Evolutionary conservation across 106 monocot species (phyloP).

Genomic region (Amphibolis antarctica): DNA sequence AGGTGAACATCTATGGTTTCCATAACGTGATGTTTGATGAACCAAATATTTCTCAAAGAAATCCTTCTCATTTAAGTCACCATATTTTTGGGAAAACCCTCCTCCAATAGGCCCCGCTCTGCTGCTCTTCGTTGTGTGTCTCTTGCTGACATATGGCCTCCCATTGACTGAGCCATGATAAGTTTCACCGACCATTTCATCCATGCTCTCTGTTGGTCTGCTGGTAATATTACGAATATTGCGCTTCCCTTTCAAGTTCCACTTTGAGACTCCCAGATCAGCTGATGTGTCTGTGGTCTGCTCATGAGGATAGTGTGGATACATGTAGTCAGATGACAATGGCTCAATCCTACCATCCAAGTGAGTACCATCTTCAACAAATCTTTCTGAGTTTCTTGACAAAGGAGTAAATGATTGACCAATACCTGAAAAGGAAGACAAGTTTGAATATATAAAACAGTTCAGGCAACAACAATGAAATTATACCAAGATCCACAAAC

Average conservation of each 20-base stretch:
- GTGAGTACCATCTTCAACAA: not conserved
- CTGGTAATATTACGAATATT: slow-evolving; percentile 51
- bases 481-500: not conserved
- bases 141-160: slow-evolving; percentile 15
- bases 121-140: slow-evolving; percentile 8
- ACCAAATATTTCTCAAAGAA: slow-evolving; percentile 10
- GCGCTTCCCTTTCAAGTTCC: slow-evolving; percentile 91
- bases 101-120: slow-evolving; percentile 2
- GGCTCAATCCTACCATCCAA: not conserved
- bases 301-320: not conserved
- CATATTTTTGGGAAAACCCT: slow-evolving; percentile 14
- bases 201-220: slow-evolving; percentile 6
- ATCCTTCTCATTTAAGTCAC: slow-evolving; percentile 18
- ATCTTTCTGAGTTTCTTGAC: slow-evolving; percentile 3
- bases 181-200: slow-evolving; percentile 12
- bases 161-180: slow-evolving; percentile 10
- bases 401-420: not conserved
- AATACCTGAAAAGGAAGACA: not conserved
- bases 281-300: slow-evolving; percentile 9
- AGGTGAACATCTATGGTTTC: slow-evolving; percentile 11
- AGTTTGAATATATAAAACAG: not conserved
- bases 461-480: not conserved
- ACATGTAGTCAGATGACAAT: not conserved
- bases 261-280: slow-evolving; percentile 58
- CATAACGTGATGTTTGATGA: slow-evolving; percentile 3